Evolutionary conservation across 352 stramenopile genomes (phyloP).

Genomic region (Sclerospora graminicola): DNA sequence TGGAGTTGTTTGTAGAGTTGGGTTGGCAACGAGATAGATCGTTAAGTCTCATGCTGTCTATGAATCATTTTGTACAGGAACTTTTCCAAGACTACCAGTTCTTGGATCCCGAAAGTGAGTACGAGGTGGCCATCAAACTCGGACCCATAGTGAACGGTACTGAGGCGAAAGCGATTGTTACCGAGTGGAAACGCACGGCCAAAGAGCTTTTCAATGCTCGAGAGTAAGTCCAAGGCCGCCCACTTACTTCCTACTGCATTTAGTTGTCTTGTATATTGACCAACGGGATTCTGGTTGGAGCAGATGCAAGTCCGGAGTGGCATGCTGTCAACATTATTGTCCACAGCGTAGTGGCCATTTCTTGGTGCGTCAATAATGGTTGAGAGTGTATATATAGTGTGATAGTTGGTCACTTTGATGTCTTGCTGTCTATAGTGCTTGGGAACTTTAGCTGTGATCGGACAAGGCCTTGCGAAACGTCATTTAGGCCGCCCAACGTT

Average conservation of each 20-base stretch:
- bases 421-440: constrained; percentile 35
- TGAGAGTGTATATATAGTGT: too few relatives aligned
- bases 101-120: constrained; percentile 59
- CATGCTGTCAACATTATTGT: constrained; percentile 51
- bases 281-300: neutral
- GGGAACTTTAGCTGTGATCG: constrained; percentile 49
- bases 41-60: constrained; percentile 3
- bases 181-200: constrained; percentile 44
- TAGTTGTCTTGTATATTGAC: neutral
- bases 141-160: constrained; percentile 33
- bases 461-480: constrained; percentile 46
- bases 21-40: neutral
- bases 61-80: constrained; percentile 39
- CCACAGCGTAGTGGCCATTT: constrained; percentile 51
- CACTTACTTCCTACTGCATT: neutral
- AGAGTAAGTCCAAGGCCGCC: constrained; percentile 20
- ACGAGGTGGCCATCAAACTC: constrained; percentile 68
- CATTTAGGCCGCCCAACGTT: constrained; percentile 52
- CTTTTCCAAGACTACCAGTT: constrained; percentile 83
- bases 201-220: constrained; percentile 45
- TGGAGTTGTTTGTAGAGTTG: neutral
- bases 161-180: constrained; percentile 38
- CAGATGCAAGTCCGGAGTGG: constrained; percentile 41
- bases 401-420: neutral
- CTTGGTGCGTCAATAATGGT: constrained; percentile 60